phyloP scores from a whole-genome alignment of 225 moss, liverwort and hornwort species.

The Pleurozium schreberi region DNA sequence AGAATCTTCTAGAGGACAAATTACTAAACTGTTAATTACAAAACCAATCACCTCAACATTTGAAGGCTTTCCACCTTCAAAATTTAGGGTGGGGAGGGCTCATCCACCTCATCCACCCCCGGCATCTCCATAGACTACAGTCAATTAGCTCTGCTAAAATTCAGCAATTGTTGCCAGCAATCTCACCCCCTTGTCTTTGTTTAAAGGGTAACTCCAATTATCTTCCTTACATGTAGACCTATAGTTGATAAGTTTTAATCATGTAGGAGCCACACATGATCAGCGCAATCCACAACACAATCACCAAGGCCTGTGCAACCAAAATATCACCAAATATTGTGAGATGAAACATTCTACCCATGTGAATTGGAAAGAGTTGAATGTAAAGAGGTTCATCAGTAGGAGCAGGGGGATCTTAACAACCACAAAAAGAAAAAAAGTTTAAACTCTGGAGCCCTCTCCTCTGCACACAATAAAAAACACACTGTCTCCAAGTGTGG shows the following conservation, averaged over 20 bases:
- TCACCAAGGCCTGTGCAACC: conserved; percentile 14
- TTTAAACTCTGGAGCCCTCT: background rate
- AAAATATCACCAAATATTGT: background rate
- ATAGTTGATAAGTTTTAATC: background rate
- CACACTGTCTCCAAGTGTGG: background rate
- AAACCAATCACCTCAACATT: background rate
- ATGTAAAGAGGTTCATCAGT: background rate
- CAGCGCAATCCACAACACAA: conserved; percentile 20
- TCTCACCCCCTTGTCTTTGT: background rate
- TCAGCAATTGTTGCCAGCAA: background rate
- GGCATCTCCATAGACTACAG: background rate
- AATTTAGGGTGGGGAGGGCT: too few relatives aligned
- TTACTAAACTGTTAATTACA: background rate
- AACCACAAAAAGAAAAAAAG: background rate
- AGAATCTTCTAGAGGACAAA: background rate
- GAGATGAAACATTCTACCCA: background rate
- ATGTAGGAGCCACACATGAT: conserved; percentile 30
- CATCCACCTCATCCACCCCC: background rate
- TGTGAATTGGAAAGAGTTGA: background rate
- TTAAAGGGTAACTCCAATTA: background rate
- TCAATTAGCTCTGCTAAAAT: background rate
- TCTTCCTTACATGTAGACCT: background rate
- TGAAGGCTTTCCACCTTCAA: background rate
- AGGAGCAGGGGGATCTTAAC: background rate
- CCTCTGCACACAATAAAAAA: background rate